A percentile compares a stretch with the other conserved stretches of the same genome.
phyloP scores from a whole-genome alignment of 805 yeast genomes.

The Candida palmyrensis region DNA sequence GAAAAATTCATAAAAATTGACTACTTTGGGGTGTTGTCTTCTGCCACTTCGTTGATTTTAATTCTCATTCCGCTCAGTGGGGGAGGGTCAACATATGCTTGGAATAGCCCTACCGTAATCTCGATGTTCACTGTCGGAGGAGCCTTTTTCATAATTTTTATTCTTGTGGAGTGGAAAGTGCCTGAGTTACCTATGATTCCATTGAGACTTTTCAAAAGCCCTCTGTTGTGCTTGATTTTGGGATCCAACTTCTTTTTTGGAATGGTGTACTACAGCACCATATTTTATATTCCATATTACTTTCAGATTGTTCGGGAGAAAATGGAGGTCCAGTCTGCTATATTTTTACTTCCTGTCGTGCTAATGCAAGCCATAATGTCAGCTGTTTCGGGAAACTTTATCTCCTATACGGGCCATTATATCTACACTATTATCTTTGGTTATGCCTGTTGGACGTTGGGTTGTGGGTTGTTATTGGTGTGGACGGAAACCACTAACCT shows the following conservation, averaged over 20 bases:
- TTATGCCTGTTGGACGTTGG: slow-evolving; percentile 18
- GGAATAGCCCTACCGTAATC: slow-evolving; percentile 11
- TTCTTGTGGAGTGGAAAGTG: slow-evolving; percentile 22
- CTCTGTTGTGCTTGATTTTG: slow-evolving; percentile 16
- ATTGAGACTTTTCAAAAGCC: slow-evolving; percentile 16
- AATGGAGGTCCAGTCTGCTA: slow-evolving; percentile 15
- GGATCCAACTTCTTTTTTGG: slow-evolving; percentile 23
- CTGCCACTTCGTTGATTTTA: slow-evolving; percentile 9
- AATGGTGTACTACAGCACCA: slow-evolving; percentile 18
- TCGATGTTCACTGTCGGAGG: slow-evolving; percentile 15
- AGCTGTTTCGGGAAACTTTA: slow-evolving; percentile 38
- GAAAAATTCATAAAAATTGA: slow-evolving; percentile 10
- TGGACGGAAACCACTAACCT: slow-evolving; percentile 15
- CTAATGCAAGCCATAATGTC: slow-evolving; percentile 36
- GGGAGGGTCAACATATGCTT: slow-evolving; percentile 12
- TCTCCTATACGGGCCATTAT: slow-evolving; percentile 38
- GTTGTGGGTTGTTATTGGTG: slow-evolving; percentile 17
- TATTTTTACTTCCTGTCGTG: slow-evolving; percentile 21
- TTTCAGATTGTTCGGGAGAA: slow-evolving; percentile 18
- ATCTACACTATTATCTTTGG: slow-evolving; percentile 30
- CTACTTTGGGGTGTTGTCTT: slow-evolving; percentile 10
- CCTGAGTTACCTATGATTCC: slow-evolving; percentile 30
- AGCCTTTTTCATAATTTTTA: slow-evolving; percentile 14
- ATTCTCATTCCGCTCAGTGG: slow-evolving; percentile 12
- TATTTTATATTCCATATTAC: slow-evolving; percentile 20